These are phyloP conservation scores for Borovskyia barvae DNA, from an alignment of 208 protist genomes.

Conservation along the genomic window DNA sequence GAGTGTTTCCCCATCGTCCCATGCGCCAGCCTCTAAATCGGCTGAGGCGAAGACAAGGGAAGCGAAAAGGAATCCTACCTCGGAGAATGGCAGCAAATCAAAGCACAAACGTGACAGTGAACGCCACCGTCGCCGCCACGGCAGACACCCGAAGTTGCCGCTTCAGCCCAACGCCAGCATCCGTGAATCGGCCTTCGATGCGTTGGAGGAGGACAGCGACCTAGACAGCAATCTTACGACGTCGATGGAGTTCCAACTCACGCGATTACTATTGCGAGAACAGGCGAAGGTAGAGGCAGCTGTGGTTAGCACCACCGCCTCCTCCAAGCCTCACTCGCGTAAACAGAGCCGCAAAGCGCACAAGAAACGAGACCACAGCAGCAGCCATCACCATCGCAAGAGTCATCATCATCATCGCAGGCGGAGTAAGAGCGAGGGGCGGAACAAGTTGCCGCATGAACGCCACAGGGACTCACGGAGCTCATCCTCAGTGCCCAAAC, in stretches of 20 bases:
- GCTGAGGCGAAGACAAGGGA: not conserved
- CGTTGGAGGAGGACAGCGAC: slow-evolving; percentile 7
- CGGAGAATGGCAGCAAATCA: not conserved
- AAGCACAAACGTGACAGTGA: not conserved
- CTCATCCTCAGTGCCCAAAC: no score
- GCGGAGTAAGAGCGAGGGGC: not conserved
- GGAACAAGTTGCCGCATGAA: no score
- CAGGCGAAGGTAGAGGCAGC: not conserved
- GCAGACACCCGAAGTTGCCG: not conserved
- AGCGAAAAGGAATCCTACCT: not conserved
- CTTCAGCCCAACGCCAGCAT: not conserved
- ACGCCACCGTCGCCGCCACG: not conserved
- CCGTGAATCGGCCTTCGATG: not conserved
- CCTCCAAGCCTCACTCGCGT: not conserved
- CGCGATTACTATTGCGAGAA: slow-evolving; percentile 19
- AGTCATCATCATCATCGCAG: no score
- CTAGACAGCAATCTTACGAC: slow-evolving; percentile 23
- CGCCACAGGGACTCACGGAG: no score
- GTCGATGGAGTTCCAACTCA: slow-evolving; percentile 27
- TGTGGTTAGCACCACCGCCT: no score
- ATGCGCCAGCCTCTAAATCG: not conserved
- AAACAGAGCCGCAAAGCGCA: not conserved
- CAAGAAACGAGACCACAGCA: no score
- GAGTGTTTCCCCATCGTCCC: not conserved
- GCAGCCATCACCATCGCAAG: no score